Evolutionary conservation across 805 yeast species (phyloP).

Genomic region (Cyberlindnera veronae): DNA sequence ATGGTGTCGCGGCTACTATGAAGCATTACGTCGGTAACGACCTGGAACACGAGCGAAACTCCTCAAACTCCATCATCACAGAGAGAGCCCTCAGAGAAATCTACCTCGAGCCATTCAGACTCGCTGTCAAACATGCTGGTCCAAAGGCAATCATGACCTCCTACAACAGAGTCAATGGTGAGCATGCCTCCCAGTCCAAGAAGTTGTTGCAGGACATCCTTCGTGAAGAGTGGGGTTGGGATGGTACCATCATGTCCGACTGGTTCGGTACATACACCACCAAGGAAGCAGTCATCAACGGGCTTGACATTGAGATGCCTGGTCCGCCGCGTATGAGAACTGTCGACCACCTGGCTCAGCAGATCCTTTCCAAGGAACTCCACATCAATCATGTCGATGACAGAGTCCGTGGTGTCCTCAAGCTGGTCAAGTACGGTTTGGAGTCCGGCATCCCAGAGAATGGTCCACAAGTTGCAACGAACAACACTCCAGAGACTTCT

Average conservation of each 20-base stretch:
- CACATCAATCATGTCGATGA: conserved; percentile 40
- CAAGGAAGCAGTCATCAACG: conserved; percentile 46
- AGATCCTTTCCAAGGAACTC: conserved; percentile 40
- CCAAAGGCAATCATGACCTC: conserved; percentile 60
- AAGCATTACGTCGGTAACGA: conserved; percentile 66
- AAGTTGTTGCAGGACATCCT: conserved; percentile 43
- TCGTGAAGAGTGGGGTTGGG: conserved; percentile 54
- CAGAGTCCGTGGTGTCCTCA: conserved; percentile 46
- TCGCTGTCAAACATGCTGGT: conserved; percentile 48
- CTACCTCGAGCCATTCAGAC: conserved; percentile 59
- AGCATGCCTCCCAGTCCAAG: conserved; percentile 48
- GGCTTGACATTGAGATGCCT: conserved; percentile 66
- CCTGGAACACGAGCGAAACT: conserved; percentile 51
- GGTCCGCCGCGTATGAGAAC: conserved; percentile 52
- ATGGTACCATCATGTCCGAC: conserved; percentile 58
- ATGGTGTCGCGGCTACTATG: conserved; percentile 50
- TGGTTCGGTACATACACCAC: conserved; percentile 58
- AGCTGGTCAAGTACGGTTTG: conserved; percentile 43
- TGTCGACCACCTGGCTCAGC: conserved; percentile 36
- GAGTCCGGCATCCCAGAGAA: conserved; percentile 34
- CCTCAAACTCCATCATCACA: conserved; percentile 46
- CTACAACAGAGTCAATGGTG: conserved; percentile 62
- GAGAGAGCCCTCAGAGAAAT: conserved; percentile 65
- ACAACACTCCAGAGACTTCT: conserved; percentile 46
- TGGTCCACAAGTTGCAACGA: conserved; percentile 27